These are phyloP conservation scores for Lachnellula occidentalis DNA, from an alignment of 2,329 filamentous ascomycete species.

Conservation along the genomic window DNA sequence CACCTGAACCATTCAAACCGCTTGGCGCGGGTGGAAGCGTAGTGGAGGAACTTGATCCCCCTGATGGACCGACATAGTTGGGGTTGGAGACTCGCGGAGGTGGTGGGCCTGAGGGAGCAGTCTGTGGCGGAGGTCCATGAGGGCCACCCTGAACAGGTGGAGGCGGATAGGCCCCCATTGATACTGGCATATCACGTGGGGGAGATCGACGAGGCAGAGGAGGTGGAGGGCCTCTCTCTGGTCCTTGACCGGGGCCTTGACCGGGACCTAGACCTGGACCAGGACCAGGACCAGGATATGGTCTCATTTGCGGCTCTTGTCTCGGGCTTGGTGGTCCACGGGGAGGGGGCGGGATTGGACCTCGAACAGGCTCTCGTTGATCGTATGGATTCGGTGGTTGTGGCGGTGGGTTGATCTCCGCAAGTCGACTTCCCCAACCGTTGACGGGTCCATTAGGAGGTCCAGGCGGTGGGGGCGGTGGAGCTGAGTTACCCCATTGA, in stretches of 20 bases:
- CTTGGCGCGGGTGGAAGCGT: conserved; percentile 39
- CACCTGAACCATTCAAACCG: conserved; percentile 27
- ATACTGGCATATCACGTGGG: conserved; percentile 36
- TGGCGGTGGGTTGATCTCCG: conserved; percentile 71
- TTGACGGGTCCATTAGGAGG: conserved; percentile 34
- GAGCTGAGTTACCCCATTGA: conserved; percentile 78
- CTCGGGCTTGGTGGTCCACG: conserved; percentile 60
- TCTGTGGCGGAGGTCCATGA: conserved; percentile 47
- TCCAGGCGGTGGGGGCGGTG: conserved; percentile 54
- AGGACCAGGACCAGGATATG: conserved; percentile 54
- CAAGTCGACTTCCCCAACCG: conserved; percentile 61
- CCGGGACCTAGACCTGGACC: conserved; percentile 49
- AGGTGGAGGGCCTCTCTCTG: conserved; percentile 42
- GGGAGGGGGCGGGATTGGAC: conserved; percentile 63
- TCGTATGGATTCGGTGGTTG: conserved; percentile 81
- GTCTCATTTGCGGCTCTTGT: conserved; percentile 62
- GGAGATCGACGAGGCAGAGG: conserved; percentile 53
- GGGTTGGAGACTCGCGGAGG: conserved; percentile 54
- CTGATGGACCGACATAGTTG: conserved; percentile 46
- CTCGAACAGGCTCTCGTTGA: conserved; percentile 65
- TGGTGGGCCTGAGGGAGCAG: conserved; percentile 35
- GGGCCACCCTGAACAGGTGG: conserved; percentile 24
- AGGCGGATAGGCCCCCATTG: conserved; percentile 25
- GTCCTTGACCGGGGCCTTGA: conserved; percentile 43
- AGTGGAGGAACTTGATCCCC: conserved; percentile 32